Evolutionary conservation across 202 grass and related monocot genomes (phyloP), one percentile per base, ranked within the genome.

Genomic region (Elaeis oleifera): DNA sequence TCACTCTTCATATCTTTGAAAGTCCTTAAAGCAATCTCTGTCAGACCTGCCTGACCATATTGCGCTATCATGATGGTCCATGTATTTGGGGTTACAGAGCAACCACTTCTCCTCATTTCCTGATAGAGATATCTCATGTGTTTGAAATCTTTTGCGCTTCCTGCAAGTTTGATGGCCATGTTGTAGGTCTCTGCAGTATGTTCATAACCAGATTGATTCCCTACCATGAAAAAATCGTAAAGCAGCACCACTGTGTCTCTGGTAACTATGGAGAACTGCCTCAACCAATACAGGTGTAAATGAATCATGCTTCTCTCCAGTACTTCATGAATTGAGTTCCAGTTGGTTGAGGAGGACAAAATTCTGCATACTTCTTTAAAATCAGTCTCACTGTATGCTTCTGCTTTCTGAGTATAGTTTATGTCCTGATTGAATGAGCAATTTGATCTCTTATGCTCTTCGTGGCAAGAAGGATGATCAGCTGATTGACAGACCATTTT

Each of bases 51-150:
- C 76, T 81, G 89, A 58, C 91, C 87, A 54, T 96, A 90, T 58
- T 96, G 87, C 69, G 75, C 83, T 66, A 96, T 80, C 60, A 96
- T 88, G 57, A 88, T 59, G 66, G 85, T 92, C 66, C 84, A 96
- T 68, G 87, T 88, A 53, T 96, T 77, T 54, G 78, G 50, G 7
- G 59, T 88, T 36, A 83, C 67, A 68, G 51, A 78, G 53, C 80
- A 80, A 69, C 65, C 59, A 16, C 65, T 70, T 79, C 84, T 78
- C 56, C 59, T 61, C 91, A 96, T 90, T 83, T 96, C 79, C 78
- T 58, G 78, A 68, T 83, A 88, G 68, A 96, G 84, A 64, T 72
- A 75, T 60, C 87, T 71, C 91, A 90, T 96, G 70, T 88, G 81
- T 63, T 77, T 81, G 71, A 90, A 96, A 83, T 96, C 84, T 78